phyloP scores from a whole-genome alignment of 768 basidiomycete species.

The Tricholomella constricta region DNA sequence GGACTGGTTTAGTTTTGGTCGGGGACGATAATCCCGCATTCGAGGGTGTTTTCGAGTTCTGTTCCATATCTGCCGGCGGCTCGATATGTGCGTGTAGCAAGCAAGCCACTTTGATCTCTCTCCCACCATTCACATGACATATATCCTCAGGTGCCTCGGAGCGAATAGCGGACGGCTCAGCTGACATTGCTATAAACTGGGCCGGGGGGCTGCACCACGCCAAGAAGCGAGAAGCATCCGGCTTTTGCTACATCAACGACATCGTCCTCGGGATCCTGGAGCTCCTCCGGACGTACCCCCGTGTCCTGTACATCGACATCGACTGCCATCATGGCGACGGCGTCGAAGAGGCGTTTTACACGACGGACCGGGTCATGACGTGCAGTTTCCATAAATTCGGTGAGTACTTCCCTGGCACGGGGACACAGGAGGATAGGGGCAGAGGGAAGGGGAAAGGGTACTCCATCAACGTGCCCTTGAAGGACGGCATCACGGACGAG shows the following conservation, averaged over 20 bases:
- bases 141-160: conserved; percentile 72
- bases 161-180: conserved; percentile 72
- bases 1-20: conserved; percentile 57
- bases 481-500: conserved; percentile 94
- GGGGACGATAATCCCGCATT: conserved; percentile 97
- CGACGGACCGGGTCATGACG: conserved; percentile 96
- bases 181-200: conserved; percentile 98
- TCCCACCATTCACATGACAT: not conserved
- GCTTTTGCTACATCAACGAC: conserved; percentile 99
- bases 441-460: conserved; percentile 85
- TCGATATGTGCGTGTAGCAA: conserved; percentile 86
- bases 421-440: conserved; percentile 82
- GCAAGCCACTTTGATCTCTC: not conserved
- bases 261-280: conserved; percentile 95
- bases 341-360: conserved; percentile 98
- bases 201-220: conserved; percentile 98
- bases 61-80: conserved; percentile 94
- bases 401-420: conserved; percentile 91
- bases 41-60: conserved; percentile 96
- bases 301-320: conserved; percentile 97
- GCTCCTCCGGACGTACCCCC: conserved; percentile 78
- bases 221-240: conserved; percentile 97
- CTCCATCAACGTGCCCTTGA: conserved; percentile 88
- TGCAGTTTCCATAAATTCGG: conserved; percentile 97
- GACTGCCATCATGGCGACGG: conserved; percentile 99